Evolutionary conservation across 1,139 yeast genomes (phyloP), one percentile per base, ranked within the genome.

Genomic region (Zygoascus hellenicus): DNA sequence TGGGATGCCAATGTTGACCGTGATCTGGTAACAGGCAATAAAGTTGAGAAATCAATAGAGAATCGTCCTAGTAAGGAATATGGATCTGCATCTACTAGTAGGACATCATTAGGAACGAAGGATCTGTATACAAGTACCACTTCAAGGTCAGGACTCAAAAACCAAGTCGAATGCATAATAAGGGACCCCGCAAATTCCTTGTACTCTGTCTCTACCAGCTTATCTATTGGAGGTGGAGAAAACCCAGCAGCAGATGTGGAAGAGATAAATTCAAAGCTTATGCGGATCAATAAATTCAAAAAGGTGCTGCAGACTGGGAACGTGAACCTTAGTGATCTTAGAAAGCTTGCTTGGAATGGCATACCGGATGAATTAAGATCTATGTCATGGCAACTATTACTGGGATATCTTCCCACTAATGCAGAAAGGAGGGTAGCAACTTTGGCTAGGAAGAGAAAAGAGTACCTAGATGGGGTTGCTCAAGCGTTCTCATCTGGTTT

Each of bases 331-430:
- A 70, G 74, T 38, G 92, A 83, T 41, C 72, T 92, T 49, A 77
- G 88, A 53, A 80, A 83, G 61, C 73, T 89, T 46, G 78, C 96
- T 9, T 92, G 98, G 98, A 85, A 90, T 57, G 98, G 99, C 1
- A 78, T 94, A 10, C 98, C 98, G 0, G 71, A 76, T 14, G 83
- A 82, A 51, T 72, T 90, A 50, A 72, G 97, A 50, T 89, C 97
- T 0, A 68, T 83, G 45, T 78, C 88, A 9, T 92, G 99, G 99
- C 95, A 88, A 64, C 68, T 90, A 28, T 66, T 92, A 42, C 72
- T 90, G 43, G 98, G 98, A 0, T 92, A 92, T 63, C 69, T 92
- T 39, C 97, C 98, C 1, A 80, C 95, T 1, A 92, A 89, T 60
- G 76, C 82, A 19, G 78, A 83, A 37, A 74, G 97, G 49, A 81